phyloP scores from a whole-genome alignment of 1,139 yeast genomes.

The Protomyces macrosporus region DNA sequence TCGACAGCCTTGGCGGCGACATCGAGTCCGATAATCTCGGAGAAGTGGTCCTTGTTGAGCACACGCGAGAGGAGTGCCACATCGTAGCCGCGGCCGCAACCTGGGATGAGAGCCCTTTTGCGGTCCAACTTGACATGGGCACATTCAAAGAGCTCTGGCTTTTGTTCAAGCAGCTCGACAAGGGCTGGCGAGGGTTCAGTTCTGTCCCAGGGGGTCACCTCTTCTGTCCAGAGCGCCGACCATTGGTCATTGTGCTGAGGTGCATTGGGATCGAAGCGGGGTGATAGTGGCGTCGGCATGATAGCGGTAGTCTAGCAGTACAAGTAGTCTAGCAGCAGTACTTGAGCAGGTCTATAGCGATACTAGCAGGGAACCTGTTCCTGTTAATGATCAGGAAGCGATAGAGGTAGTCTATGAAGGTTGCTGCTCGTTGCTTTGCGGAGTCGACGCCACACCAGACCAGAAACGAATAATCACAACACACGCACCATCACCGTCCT shows the following conservation, averaged over 20 bases:
- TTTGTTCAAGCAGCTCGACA: neutral
- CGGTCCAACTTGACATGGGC: neutral
- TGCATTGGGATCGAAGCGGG: neutral
- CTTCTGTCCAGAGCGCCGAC: neutral
- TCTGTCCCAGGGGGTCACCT: slow-evolving; percentile 1
- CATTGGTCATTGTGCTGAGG: neutral
- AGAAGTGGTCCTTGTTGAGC: neutral
- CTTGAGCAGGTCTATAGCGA: no score
- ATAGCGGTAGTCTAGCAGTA: neutral
- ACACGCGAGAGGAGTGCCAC: neutral
- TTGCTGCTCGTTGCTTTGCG: no score
- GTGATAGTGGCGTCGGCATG: slow-evolving; percentile 1
- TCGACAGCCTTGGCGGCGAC: neutral
- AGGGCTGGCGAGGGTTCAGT: neutral
- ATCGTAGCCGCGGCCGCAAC: slow-evolving; percentile 18
- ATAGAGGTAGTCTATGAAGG: no score
- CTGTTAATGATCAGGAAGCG: no score
- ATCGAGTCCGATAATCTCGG: neutral
- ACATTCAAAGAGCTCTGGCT: neutral
- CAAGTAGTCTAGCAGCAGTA: no score
- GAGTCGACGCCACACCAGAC: no score
- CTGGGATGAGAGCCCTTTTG: slow-evolving; percentile 3
- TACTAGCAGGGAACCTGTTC: no score
- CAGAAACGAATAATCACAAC: no score
- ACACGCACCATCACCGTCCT: no score